These are phyloP conservation scores for Linnemannia exigua DNA, from an alignment of 192 early-diverging fungal genomes.

Conservation along the genomic window DNA sequence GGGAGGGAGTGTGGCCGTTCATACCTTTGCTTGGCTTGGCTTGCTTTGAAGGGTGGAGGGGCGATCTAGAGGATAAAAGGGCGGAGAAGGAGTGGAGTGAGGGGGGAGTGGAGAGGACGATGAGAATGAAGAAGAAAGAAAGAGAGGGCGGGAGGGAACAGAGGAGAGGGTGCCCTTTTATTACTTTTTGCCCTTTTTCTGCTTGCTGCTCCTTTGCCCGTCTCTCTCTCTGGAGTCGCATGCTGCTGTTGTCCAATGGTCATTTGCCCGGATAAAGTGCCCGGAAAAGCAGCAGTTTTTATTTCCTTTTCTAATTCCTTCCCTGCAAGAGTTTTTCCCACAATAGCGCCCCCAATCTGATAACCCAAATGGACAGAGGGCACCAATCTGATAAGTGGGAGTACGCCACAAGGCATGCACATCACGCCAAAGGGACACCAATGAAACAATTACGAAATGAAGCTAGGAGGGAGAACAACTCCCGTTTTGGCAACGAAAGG, in stretches of 20 bases:
- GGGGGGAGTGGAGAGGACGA: not conserved
- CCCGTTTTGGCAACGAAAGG: not conserved
- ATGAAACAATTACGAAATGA: not conserved
- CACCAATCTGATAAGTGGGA: not conserved
- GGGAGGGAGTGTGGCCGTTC: too few species aligned
- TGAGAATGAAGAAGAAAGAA: not conserved
- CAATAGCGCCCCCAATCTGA: not conserved
- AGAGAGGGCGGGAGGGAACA: not conserved
- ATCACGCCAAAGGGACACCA: not conserved
- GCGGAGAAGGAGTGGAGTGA: not conserved
- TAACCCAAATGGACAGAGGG: not conserved
- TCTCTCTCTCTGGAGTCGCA: not conserved
- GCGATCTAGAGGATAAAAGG: not conserved
- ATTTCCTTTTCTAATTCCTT: not conserved
- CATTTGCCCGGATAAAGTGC: not conserved
- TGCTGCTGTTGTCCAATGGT: not conserved
- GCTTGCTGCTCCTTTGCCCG: not conserved
- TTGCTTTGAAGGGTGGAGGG: not conserved
- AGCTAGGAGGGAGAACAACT: not conserved
- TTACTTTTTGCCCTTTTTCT: not conserved
- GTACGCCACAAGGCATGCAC: not conserved
- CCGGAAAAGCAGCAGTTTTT: not conserved
- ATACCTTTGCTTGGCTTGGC: too few species aligned
- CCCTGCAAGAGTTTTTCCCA: not conserved
- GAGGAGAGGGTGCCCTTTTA: not conserved